Base-by-base conservation (phyloP, 2,329 filamentous ascomycete genomes). In the Polytolypa hystricis region DNA sequence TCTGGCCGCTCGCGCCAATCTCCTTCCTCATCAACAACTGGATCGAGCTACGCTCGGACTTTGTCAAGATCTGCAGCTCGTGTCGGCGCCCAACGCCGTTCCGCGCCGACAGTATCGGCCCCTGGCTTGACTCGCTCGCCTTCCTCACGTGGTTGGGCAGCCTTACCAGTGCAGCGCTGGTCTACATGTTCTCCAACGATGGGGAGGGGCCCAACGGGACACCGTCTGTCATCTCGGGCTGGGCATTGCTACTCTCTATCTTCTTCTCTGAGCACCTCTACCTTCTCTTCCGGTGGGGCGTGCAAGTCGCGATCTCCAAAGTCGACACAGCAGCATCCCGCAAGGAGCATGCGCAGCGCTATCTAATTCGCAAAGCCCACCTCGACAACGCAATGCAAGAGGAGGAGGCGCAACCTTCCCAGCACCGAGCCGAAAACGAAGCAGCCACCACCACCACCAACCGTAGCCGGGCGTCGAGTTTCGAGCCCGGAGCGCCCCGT, bases 11-110 rank as follows among this genome's bases (percentile, higher is more conserved):
- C n/a, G 87, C 89, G 0, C 80, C 82, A 2, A 71, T 85, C 39
- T 89, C 82, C 1, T 96, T 96, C 65, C 65, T 96, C 9, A 66
- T 91, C 59, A 96, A 96, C 64, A 93, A 96, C 64, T 96, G 89
- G 86, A 66, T 98, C 39, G 91, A 96, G 56, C 73, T 96, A 26
- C 82, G 91, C 28, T 84, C 84, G 1, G 91, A 98, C 54, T 87
- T 89, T 2, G 73, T 94, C 64, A 98, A 98, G 60, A 93, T 96
- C 50, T 86, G 86, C 38, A 71, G 85, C 32, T 81, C 87, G 57
- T 87, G 84, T 68, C 81, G 89, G 51, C 79, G 91, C 3, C 91
- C 91, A 0, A 84, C 84, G 25, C 91, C 91, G 1, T 85, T 82
- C 73, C 77, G 91, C 36, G 79, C 85, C 1, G 91, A 96, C 61